Conservation (phyloP, 352 stramenopile species). For the Thalassiosira hispida region DNA sequence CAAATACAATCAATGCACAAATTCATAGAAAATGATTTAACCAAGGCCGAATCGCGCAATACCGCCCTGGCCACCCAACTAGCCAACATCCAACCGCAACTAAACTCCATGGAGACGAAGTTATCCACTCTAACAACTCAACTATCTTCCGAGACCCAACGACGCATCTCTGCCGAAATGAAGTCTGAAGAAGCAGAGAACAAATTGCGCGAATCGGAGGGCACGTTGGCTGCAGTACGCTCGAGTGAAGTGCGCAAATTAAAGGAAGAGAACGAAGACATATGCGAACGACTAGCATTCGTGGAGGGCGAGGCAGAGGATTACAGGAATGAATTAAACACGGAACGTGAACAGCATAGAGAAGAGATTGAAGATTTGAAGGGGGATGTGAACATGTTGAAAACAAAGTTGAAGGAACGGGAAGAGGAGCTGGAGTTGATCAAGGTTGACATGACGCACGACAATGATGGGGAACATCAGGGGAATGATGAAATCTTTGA, state of each 20-base stretch:
- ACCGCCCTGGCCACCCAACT: conserved; percentile 77
- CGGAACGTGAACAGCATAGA: conserved; percentile 64
- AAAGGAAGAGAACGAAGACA: conserved; percentile 79
- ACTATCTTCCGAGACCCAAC: conserved; percentile 69
- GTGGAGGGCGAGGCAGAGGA: conserved; percentile 83
- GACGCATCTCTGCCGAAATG: conserved; percentile 73
- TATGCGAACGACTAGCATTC: conserved; percentile 84
- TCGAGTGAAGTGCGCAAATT: conserved; percentile 55
- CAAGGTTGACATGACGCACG: too few species aligned
- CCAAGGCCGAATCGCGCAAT: conserved; percentile 77
- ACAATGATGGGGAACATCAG: too few species aligned
- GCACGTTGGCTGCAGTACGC: conserved; percentile 40
- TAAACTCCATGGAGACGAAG: conserved; percentile 76
- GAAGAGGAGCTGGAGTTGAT: conserved; percentile 24
- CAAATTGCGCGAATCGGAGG: conserved; percentile 70
- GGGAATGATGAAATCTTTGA: conserved; percentile 3
- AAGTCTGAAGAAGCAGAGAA: conserved; percentile 76
- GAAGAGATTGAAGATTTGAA: conserved; percentile 72
- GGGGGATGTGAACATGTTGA: conserved; percentile 37
- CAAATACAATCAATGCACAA: neutral
- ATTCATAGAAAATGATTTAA: conserved; percentile 75
- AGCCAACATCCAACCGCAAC: conserved; percentile 78
- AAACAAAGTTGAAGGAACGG: conserved; percentile 31
- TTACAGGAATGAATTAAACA: conserved; percentile 73
- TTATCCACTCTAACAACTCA: conserved; percentile 65